Evolutionary conservation across 495 filamentous ascomycete species (phyloP).

Genomic region (Neurospora tetraspora): DNA sequence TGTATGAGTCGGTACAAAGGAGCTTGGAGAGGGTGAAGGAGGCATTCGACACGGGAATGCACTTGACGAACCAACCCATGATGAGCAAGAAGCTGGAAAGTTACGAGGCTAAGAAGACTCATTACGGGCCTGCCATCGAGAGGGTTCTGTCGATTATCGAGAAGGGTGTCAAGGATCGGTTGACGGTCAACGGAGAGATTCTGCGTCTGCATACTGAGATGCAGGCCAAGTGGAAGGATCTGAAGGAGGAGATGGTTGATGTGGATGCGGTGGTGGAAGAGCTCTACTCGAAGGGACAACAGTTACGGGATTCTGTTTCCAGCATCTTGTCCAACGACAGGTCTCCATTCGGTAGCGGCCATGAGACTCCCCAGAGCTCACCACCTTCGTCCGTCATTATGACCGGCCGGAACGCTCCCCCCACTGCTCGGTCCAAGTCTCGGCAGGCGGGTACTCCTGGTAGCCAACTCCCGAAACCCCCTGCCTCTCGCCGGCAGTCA

Average conservation of each 20-base stretch:
- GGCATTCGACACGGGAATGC: conserved; percentile 60
- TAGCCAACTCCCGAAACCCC: conserved; percentile 29
- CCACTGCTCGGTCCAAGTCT: conserved; percentile 30
- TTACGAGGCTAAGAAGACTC: conserved; percentile 89
- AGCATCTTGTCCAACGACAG: conserved; percentile 82
- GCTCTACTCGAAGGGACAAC: conserved; percentile 54
- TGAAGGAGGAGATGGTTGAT: conserved; percentile 65
- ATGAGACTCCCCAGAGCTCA: conserved; percentile 77
- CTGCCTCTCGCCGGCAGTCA: conserved; percentile 27
- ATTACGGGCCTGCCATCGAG: conserved; percentile 92
- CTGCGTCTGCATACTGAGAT: conserved; percentile 73
- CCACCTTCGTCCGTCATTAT: conserved; percentile 83
- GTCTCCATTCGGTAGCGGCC: conserved; percentile 59
- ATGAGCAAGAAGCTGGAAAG: conserved; percentile 77
- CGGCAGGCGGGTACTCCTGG: conserved; percentile 25
- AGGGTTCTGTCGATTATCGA: conserved; percentile 84
- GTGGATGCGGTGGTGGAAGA: conserved; percentile 69
- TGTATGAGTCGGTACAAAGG: conserved; percentile 85
- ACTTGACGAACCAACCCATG: conserved; percentile 53
- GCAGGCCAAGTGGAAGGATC: conserved; percentile 61
- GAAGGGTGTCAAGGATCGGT: conserved; percentile 78
- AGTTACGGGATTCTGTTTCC: conserved; percentile 85
- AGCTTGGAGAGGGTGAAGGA: conserved; percentile 76
- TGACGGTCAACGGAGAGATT: conserved; percentile 93
- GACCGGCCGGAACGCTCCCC: conserved; percentile 38